Base-by-base conservation (phyloP, 148 eudicot genomes). In the Suaeda aralocaspica region DNA sequence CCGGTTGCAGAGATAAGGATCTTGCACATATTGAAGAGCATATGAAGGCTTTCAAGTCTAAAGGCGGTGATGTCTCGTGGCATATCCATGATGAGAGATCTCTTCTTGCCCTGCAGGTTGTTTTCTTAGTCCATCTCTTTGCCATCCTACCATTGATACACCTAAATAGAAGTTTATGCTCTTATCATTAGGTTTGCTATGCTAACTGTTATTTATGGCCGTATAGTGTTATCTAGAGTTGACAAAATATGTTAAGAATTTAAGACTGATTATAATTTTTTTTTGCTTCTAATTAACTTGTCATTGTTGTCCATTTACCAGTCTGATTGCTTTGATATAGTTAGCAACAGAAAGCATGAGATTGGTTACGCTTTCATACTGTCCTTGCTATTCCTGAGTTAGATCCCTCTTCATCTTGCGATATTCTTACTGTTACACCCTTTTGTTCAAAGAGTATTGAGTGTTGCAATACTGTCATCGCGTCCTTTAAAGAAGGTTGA, bases 1-100 rank as follows among this genome's bases (percentile, higher is more conserved):
- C 98, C 19, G 98, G 98, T 39, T 93, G 98, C 61, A 89, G 98
- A 77, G 98, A 93, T 61, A 93, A 93, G 81, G 98, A 93, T 91
- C 84, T 93, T 72, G 96, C 98, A 15, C 98, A 93, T 69, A 93
- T 93, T 53, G 98, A 91, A 79, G 98, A 87, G 79, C 98, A 93
- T 76, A 93, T 93, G 98, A 90, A 88, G 74, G 68, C 82, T 16
- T 93, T 87, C 81, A 87, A 79, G 75, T 85, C 98, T 39, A 89
- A 93, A 87, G 98, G 98, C 62, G 95, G 96, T 48, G 92, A 93
- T 82, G 98, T 93, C 51, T 84, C 91, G 8, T 93, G 98, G 98
- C 95, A 93, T 70, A 93, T 93, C 59, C 96, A 93, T 80, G 98
- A 93, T 72, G 98, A 93, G 76, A 72, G 98, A 77, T 90, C 98